Evolutionary conservation across 805 yeast genomes (phyloP).

Genomic region (Lipomyces yamanashiensis): DNA sequence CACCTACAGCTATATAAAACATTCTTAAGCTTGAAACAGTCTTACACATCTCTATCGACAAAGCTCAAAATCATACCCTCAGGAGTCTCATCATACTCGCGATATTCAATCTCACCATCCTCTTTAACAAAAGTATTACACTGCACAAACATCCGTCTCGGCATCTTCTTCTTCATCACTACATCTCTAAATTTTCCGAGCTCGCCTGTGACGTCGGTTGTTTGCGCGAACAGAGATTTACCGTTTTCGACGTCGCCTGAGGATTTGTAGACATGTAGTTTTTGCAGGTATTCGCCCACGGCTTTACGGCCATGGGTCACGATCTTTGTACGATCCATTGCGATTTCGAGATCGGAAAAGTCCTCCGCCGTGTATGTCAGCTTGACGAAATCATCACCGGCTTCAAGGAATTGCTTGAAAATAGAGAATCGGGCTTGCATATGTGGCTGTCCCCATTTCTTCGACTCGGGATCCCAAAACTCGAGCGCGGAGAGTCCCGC

Average conservation of each 20-base stretch:
- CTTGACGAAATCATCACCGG: slow-evolving; percentile 60
- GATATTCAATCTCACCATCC: slow-evolving; percentile 56
- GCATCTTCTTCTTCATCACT: slow-evolving; percentile 72
- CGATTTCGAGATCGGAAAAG: slow-evolving; percentile 61
- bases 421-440: slow-evolving; percentile 92
- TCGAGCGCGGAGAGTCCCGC: slow-evolving; percentile 85
- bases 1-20: too few species aligned
- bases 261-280: slow-evolving; percentile 78
- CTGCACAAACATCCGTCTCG: slow-evolving; percentile 84
- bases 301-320: slow-evolving; percentile 72
- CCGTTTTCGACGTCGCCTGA: slow-evolving; percentile 75
- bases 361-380: slow-evolving; percentile 55
- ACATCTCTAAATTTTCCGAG: slow-evolving; percentile 67
- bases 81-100: slow-evolving; percentile 74
- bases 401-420: slow-evolving; percentile 70
- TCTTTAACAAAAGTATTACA: slow-evolving; percentile 63
- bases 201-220: slow-evolving; percentile 64
- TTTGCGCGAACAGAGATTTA: slow-evolving; percentile 62
- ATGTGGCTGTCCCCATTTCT: slow-evolving; percentile 94
- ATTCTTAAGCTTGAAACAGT: not conserved
- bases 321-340: slow-evolving; percentile 65
- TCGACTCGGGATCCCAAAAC: slow-evolving; percentile 80
- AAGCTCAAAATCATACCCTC: slow-evolving; percentile 81
- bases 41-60: slow-evolving; percentile 57
- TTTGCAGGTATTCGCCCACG: slow-evolving; percentile 68